A percentile compares a stretch with the other conserved stretches of the same genome.
Evolutionary conservation across 2,329 filamentous ascomycete genomes (phyloP).

Genomic region (Aspergillus sp.): DNA sequence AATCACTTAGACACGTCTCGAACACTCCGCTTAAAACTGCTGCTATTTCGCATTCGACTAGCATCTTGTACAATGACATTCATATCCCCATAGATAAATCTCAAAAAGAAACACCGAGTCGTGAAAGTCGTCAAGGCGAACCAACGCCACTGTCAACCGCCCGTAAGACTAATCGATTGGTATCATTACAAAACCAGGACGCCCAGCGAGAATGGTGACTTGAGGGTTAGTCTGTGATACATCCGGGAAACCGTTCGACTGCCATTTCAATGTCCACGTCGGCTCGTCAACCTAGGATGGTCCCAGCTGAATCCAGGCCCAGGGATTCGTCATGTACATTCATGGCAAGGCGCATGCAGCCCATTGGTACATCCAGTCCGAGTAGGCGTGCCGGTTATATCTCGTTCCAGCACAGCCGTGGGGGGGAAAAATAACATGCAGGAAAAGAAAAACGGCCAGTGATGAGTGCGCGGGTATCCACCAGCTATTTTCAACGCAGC

Average conservation of each 20-base stretch:
- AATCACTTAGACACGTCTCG: no score
- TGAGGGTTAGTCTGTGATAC: background rate
- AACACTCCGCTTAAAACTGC: background rate
- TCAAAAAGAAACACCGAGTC: background rate
- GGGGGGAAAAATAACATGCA: constrained; percentile 2
- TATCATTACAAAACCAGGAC: background rate
- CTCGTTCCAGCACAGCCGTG: constrained; percentile 3
- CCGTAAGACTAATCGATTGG: background rate
- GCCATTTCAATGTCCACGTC: background rate
- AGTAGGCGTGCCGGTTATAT: background rate
- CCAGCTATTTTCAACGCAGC: constrained; percentile 12
- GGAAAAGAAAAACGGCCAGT: constrained; percentile 5
- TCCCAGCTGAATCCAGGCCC: background rate
- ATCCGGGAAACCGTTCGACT: background rate
- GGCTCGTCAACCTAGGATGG: background rate
- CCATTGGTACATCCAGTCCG: constrained; percentile 1
- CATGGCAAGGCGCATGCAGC: background rate
- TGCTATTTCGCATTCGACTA: background rate
- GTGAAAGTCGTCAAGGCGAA: background rate
- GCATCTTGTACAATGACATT: background rate
- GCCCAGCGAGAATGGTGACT: background rate
- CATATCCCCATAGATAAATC: background rate
- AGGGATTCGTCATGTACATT: background rate
- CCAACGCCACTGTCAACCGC: background rate
- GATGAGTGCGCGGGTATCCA: constrained; percentile 15